Evolutionary conservation across 345 rosid genomes (phyloP).

Genomic region (Hibiscus trionum): DNA sequence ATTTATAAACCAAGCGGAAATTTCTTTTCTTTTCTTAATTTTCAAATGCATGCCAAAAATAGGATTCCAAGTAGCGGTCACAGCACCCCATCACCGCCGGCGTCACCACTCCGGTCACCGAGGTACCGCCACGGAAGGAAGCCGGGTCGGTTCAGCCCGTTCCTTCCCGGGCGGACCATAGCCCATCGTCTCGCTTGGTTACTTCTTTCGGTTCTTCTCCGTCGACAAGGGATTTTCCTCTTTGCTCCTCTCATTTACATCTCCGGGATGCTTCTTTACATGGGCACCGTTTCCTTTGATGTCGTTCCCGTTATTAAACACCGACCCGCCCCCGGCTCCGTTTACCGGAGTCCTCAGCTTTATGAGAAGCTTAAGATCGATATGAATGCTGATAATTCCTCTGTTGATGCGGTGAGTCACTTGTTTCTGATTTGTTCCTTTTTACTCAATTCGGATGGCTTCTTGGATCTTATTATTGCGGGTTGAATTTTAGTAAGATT

Average conservation of each 20-base stretch:
- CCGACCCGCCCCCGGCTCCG: conserved; percentile 76
- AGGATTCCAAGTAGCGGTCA: conserved; percentile 93
- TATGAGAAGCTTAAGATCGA: conserved; percentile 75
- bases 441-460: neutral
- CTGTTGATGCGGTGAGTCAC: conserved; percentile 77
- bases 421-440: neutral
- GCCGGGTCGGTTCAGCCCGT: conserved; percentile 41
- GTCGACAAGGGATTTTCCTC: conserved; percentile 82
- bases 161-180: conserved; percentile 41
- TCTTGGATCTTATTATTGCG: conserved; percentile 1
- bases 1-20: neutral
- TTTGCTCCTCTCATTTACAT: conserved; percentile 92
- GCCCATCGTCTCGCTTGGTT: conserved; percentile 87
- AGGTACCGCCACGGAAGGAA: conserved; percentile 73
- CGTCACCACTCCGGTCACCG: conserved; percentile 84
- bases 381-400: conserved; percentile 89
- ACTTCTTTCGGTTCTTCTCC: conserved; percentile 76
- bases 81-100: conserved; percentile 93
- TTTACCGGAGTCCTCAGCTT: conserved; percentile 86
- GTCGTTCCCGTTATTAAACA: conserved; percentile 54
- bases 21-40: neutral
- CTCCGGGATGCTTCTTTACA: conserved; percentile 86
- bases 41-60: conserved; percentile 73
- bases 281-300: conserved; percentile 94
- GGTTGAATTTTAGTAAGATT: neutral